Percentiles rank a stretch among this genome's conserved stretches.
Conservation (phyloP, 164 flowering plant genomes). For the Aristolochia contorta region DNA sequence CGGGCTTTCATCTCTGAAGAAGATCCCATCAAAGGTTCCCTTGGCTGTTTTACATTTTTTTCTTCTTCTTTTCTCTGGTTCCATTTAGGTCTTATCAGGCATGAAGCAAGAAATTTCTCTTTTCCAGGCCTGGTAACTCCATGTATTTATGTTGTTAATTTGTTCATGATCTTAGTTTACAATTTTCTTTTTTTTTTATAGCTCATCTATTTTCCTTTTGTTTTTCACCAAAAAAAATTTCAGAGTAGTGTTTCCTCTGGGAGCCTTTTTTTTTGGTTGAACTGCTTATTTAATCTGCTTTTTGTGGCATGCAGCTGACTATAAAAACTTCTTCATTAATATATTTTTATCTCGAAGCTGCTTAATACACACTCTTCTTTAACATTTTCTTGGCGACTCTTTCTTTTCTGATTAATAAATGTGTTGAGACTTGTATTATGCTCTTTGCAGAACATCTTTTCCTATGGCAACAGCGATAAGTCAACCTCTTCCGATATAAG, state of each 20-base stretch:
- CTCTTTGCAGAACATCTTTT: slow-evolving; percentile 61
- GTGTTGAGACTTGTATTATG: slow-evolving; percentile 46
- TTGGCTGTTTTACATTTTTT: slow-evolving; percentile 1
- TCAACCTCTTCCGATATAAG: slow-evolving; percentile 55
- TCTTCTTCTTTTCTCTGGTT: not conserved
- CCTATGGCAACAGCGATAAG: slow-evolving; percentile 45
- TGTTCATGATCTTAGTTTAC: not conserved
- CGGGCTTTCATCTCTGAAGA: slow-evolving; percentile 7
- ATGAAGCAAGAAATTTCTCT: slow-evolving; percentile 28
- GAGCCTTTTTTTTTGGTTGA: too few species aligned
- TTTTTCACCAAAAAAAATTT: not conserved
- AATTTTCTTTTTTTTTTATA: not conserved
- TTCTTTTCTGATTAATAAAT: slow-evolving; percentile 43
- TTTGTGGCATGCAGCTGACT: too few species aligned
- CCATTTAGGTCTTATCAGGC: slow-evolving; percentile 3
- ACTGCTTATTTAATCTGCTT: too few species aligned
- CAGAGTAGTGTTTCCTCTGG: too few species aligned
- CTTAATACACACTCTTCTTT: not conserved
- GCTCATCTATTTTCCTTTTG: not conserved
- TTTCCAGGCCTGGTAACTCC: slow-evolving; percentile 40
- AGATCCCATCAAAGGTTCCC: slow-evolving; percentile 25
- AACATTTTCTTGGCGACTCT: not conserved
- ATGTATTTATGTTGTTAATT: not conserved
- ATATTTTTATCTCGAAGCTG: not conserved
- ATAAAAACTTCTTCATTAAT: too few species aligned